Evolutionary conservation across 2,329 filamentous ascomycete species (phyloP).

Genomic region (Aspergillus transmontanensis): DNA sequence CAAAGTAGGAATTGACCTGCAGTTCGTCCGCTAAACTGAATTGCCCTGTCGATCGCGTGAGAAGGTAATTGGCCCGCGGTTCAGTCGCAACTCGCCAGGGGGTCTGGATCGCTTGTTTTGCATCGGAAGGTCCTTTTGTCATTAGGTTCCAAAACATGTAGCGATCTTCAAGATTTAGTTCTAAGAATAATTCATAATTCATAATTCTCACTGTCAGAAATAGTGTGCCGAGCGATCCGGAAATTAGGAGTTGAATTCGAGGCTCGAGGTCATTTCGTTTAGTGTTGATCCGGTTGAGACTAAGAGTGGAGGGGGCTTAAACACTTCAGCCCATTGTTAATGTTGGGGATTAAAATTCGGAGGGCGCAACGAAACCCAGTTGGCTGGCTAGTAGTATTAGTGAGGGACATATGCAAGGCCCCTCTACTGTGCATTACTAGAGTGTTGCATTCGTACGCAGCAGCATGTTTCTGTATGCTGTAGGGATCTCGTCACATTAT

Average conservation of each 20-base stretch:
- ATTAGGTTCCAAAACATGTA: slow-evolving; percentile 10
- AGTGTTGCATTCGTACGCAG: slow-evolving; percentile 11
- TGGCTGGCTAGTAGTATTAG: neutral
- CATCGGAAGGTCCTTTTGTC: slow-evolving; percentile 12
- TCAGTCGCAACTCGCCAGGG: slow-evolving; percentile 9
- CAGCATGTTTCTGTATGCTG: slow-evolving; percentile 10
- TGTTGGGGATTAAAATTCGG: neutral
- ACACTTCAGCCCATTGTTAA: neutral
- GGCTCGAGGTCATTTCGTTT: slow-evolving; percentile 10
- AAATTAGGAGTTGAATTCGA: slow-evolving; percentile 1
- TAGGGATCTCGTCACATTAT: slow-evolving; percentile 17
- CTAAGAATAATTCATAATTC: slow-evolving; percentile 7
- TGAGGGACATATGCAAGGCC: slow-evolving; percentile 21
- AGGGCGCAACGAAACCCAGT: slow-evolving; percentile 9
- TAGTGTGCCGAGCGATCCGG: slow-evolving; percentile 1
- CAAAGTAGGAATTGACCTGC: slow-evolving; percentile 9
- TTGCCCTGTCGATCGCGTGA: slow-evolving; percentile 12
- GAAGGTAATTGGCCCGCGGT: neutral
- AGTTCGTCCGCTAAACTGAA: slow-evolving; percentile 17
- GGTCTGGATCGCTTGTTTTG: slow-evolving; percentile 11
- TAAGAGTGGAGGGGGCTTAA: neutral
- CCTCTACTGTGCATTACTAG: slow-evolving; percentile 13
- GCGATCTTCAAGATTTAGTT: slow-evolving; percentile 17
- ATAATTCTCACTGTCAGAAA: slow-evolving; percentile 4
- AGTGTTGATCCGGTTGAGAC: slow-evolving; percentile 1